Base-by-base conservation (phyloP, 257 asterid species). In the Voacanga thouarsii region DNA sequence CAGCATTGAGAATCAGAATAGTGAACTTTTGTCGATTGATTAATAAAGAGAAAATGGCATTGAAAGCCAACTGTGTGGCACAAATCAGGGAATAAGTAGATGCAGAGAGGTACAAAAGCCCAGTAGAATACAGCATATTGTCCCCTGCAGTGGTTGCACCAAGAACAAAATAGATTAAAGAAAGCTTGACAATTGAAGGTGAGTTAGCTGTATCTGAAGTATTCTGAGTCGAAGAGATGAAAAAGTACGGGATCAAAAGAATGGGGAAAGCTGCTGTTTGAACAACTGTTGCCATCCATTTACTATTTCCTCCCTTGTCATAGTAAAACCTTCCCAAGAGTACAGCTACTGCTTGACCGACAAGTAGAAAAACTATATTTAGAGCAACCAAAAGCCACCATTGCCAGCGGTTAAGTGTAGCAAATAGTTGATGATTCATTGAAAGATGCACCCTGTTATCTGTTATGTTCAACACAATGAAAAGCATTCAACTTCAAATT, bases 21-120 rank as follows among this genome's bases (percentile, higher is more conserved):
- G 98, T 93, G 77, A 95, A 88, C 79, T 87, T 90, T 37, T 95
- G 98, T 19, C 61, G 72, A 78, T 93, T 95, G 83, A 95, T 87
- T 88, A 95, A 88, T 83, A 68, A 91, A 8, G 99, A 86, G 82
- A 90, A 88, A 26, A 95, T 47, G 0, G 99, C 96, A 53, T 91
- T 95, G 63, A 90, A 95, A 55, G 92, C 97, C 75, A 93, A 75
- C 69, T 93, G 99, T 0, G 96, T 89, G 23, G 99, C 98, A 49
- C 98, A 95, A 33, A 93, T 87, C 82, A 95, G 97, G 74, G 98
- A 89, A 79, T 95, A 95, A 2, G 99, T 93, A 6, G 99, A 95
- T 61, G 98, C 98, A 0, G 98, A 93, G 72, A 95, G 90, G 89
- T 93, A 93, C 49, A 93, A 74, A 50, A 95, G 86, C 72, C 94